Conservation (phyloP, 1,284 basidiomycete genomes). For the Bondarzewia mesenterica region DNA sequence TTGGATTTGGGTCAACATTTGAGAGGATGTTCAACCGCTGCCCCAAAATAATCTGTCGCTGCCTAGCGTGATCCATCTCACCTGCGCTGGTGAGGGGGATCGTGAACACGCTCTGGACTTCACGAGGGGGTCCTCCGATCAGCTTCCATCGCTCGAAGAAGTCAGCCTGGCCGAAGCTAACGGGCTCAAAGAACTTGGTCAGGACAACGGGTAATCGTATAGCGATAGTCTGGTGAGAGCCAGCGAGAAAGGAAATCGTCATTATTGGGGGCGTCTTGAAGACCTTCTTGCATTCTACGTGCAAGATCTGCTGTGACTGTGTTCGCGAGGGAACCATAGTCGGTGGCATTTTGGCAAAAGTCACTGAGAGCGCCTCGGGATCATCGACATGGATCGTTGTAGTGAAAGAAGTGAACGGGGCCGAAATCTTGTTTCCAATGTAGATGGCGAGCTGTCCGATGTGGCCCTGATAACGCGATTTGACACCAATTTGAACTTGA, state of each 20-base stretch:
- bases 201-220: constrained; percentile 82
- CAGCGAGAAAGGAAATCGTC: constrained; percentile 86
- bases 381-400: constrained; percentile 73
- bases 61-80: constrained; percentile 66
- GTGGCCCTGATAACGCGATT: constrained; percentile 91
- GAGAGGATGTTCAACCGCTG: constrained; percentile 72
- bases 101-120: constrained; percentile 85
- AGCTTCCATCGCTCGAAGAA: constrained; percentile 99
- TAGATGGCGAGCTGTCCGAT: constrained; percentile 90
- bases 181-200: constrained; percentile 91
- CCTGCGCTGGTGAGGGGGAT: constrained; percentile 62
- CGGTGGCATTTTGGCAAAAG: constrained; percentile 86
- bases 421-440: constrained; percentile 91
- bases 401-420: constrained; percentile 84
- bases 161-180: constrained; percentile 73
- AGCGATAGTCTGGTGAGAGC: constrained; percentile 81
- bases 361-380: constrained; percentile 66
- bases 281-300: constrained; percentile 88
- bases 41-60: constrained; percentile 73
- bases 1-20: constrained; percentile 80
- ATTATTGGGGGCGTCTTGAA: constrained; percentile 80
- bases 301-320: constrained; percentile 89
- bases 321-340: constrained; percentile 73
- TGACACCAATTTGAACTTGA: constrained; percentile 92
- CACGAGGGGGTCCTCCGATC: constrained; percentile 90